Evolutionary conservation across 83 land plant genomes (phyloP), one percentile per base, ranked within the genome.

Genomic region (Picea mariana): DNA sequence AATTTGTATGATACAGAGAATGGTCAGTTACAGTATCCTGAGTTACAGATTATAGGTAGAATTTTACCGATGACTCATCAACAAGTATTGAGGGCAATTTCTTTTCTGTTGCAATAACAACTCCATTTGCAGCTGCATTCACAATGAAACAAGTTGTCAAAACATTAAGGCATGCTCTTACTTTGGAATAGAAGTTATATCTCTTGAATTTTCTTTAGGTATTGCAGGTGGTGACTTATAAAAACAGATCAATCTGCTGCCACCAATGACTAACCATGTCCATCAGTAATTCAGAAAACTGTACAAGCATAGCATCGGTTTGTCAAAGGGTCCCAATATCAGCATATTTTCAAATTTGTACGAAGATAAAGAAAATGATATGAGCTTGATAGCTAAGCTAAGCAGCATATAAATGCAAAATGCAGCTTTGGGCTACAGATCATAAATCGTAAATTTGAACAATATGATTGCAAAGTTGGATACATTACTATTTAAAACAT

Each of bases 91-190:
- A 98, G 9, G 99, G 99, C 52, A 98, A 77, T 84, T 98, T 98
- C 89, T 98, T 98, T 85, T 98, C 99, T 23, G 99, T 98, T 34
- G 99, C 99, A 87, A 98, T 94, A 26, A 98, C 99, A 78, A 98
- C 99, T 72, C 99, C 99, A 94, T 98, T 96, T 9, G 98, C 89
- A 88, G 98, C 99, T 97, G 93, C 84, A 88, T 66, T 66, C 62
- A 69, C 9, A 75, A 17, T 15, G 21, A 38, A 75, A 40, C 9
- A 47, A 5, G 68, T 67, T 80, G 34, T 47, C 34, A 47, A 9
- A 52, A 31, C 59, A 75, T 52, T 52, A 1, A 52, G 16, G 17
- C 60, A 52, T 24, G 31, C 12, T 55, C 34, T 12, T 49, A 4
- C 2, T 17, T 13, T 55, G 18, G 23, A 76, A 21, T 23, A 76